Conservation (phyloP, 2,329 filamentous ascomycete genomes). For the Fusarium anguioides region DNA sequence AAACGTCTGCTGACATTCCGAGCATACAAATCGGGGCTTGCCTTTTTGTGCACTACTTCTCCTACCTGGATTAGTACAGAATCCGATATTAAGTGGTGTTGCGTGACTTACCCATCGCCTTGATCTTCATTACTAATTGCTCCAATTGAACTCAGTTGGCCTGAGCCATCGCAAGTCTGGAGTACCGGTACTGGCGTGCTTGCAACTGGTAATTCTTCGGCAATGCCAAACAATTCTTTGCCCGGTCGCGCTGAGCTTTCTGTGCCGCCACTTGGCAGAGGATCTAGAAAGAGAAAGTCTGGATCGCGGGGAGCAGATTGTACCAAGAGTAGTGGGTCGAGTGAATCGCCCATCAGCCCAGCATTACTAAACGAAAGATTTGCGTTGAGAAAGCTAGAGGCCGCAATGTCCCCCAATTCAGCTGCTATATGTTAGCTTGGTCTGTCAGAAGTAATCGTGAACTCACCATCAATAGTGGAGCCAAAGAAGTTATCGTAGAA, state of each 20-base stretch:
- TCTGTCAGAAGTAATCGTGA: background rate
- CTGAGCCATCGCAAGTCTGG: no score
- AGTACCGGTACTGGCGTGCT: no score
- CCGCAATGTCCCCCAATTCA: background rate
- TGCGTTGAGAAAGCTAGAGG: no score
- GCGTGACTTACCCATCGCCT: background rate
- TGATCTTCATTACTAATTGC: background rate
- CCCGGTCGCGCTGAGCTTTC: no score
- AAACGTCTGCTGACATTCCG: background rate
- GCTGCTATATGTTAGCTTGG: background rate
- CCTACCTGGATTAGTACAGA: background rate
- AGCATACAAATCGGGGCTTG: background rate
- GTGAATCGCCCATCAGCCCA: background rate
- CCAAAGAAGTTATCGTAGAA: rapidly evolving
- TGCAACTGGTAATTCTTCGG: no score
- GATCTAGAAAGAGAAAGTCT: background rate
- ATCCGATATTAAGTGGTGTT: background rate
- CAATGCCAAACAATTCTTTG: no score
- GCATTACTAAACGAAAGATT: no score
- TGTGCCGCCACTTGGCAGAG: rapidly evolving
- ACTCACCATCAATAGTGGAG: background rate
- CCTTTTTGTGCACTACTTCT: no score
- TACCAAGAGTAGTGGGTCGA: background rate
- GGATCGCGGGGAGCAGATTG: background rate
- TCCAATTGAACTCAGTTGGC: no score